Evolutionary conservation across 129 eudicot genomes (phyloP).

Genomic region (Escallonia rubra): DNA sequence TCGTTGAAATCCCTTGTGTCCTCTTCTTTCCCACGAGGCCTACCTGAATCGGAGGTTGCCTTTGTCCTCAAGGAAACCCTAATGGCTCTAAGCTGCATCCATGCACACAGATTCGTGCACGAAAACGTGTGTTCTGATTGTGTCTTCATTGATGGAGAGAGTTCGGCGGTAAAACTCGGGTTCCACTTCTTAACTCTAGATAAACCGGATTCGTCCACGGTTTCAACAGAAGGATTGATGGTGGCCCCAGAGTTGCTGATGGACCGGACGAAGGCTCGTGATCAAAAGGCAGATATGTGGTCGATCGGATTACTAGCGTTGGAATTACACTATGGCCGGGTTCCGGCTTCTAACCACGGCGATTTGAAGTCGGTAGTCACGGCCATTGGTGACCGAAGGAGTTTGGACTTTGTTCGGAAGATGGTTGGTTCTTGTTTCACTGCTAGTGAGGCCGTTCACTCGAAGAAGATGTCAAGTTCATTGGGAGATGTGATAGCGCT

Average conservation of each 20-base stretch:
- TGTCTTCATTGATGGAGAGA: not conserved
- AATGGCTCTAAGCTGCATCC: not conserved
- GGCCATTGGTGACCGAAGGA: not conserved
- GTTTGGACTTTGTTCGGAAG: not conserved
- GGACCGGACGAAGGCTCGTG: not conserved
- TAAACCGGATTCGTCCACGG: not conserved
- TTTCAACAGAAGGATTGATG: not conserved
- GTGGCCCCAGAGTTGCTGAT: not conserved
- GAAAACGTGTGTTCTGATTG: not conserved
- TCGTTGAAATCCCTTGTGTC: not conserved
- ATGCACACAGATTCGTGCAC: not conserved
- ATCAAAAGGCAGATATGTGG: conserved; percentile 2
- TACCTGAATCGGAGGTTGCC: not conserved
- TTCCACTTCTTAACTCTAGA: not conserved
- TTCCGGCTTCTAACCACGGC: not conserved
- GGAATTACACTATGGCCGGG: not conserved
- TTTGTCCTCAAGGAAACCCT: conserved; percentile 1
- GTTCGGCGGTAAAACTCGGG: not conserved
- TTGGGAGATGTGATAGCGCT: not conserved
- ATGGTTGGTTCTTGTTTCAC: not conserved
- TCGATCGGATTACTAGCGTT: not conserved
- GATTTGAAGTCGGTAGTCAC: not conserved
- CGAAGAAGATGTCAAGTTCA: not conserved
- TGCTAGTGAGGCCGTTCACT: not conserved
- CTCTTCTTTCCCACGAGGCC: not conserved